Evolutionary conservation across 208 protist species (phyloP).

Genomic region (Leishmania arabica): DNA sequence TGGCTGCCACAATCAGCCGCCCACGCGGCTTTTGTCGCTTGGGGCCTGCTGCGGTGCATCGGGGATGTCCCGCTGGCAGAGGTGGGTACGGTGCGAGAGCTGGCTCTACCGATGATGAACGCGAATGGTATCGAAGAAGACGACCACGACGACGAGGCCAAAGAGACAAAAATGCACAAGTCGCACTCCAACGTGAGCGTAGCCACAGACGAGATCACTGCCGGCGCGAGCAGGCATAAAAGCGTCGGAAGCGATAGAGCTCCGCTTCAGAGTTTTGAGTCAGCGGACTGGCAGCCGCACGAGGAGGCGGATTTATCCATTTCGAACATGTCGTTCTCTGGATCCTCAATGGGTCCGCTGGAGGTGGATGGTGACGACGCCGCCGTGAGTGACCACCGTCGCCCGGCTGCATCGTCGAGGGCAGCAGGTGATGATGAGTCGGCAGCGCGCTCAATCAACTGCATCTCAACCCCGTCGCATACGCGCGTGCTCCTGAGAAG

Average conservation of each 20-base stretch:
- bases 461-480: background rate
- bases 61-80: slow-evolving; percentile 24
- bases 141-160: background rate
- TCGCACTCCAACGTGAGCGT: background rate
- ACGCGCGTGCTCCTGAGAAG: slow-evolving; percentile 15
- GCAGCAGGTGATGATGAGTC: background rate
- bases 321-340: slow-evolving; percentile 14
- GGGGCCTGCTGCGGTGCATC: slow-evolving; percentile 31
- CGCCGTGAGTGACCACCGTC: background rate
- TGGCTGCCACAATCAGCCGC: slow-evolving; percentile 22
- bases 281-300: background rate
- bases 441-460: background rate
- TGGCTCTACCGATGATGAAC: background rate
- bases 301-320: slow-evolving; percentile 1
- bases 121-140: background rate
- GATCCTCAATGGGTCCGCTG: slow-evolving; percentile 24
- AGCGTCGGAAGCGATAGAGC: background rate
- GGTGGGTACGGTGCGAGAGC: slow-evolving; percentile 14
- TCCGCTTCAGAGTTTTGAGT: too few relatives aligned
- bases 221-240: background rate
- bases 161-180: background rate
- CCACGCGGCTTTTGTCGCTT: slow-evolving; percentile 12
- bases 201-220: background rate
- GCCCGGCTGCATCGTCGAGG: background rate
- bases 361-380: background rate